These are phyloP conservation scores for Elymus sibiricus DNA, from an alignment of 176 grass and related monocot genomes.

Conservation along the genomic window DNA sequence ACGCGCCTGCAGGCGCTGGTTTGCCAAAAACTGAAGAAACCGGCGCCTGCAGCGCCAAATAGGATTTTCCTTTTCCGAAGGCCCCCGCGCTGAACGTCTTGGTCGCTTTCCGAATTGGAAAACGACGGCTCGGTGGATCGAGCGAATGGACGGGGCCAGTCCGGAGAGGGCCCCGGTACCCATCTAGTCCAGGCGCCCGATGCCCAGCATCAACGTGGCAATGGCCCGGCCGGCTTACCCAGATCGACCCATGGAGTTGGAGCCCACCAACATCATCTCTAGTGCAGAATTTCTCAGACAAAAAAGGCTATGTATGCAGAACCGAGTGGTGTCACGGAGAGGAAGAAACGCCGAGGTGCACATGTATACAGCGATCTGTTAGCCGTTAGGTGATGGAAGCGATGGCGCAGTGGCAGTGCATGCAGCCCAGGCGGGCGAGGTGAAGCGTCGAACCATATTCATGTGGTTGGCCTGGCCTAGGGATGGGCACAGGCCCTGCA, in stretches of 20 bases:
- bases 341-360: not conserved
- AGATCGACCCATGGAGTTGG: not conserved
- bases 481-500: not conserved
- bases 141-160: not conserved
- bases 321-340: not conserved
- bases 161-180: not conserved
- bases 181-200: not conserved
- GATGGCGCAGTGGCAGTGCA: not conserved
- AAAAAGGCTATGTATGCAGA: not conserved
- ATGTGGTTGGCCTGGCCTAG: not conserved
- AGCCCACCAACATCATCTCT: not conserved
- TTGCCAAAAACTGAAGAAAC: no score
- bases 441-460: not conserved
- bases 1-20: no score
- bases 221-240: not conserved
- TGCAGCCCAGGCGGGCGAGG: not conserved
- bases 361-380: not conserved
- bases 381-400: constrained; percentile 12
- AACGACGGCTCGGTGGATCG: constrained; percentile 6
- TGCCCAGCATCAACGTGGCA: not conserved
- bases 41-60: no score
- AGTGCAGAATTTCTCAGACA: not conserved
- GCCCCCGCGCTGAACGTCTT: not conserved
- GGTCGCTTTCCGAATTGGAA: constrained; percentile 2
- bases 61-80: no score